phyloP scores from a whole-genome alignment of 176 grass and related monocot genomes.

The Thalia dealbata region DNA sequence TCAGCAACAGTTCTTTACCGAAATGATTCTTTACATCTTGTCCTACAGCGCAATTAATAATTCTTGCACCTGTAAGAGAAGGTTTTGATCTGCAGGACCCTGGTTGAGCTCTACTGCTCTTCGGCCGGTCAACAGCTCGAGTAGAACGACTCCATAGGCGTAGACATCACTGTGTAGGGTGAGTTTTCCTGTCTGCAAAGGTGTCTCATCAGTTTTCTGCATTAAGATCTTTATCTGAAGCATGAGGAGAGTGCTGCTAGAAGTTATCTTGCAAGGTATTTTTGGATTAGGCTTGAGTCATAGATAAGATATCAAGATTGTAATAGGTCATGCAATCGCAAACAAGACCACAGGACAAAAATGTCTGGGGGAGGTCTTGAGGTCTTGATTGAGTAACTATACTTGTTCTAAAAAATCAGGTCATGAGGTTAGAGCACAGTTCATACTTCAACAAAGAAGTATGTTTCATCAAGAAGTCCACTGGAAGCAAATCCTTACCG shows the following conservation, averaged over 20 bases:
- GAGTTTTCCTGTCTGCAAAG: constrained; percentile 81
- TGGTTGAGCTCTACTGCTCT: constrained; percentile 89
- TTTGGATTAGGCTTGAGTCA: too few relatives aligned
- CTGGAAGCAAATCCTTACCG: constrained; percentile 35
- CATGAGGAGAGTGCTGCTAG: too few relatives aligned
- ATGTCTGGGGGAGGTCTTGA: too few relatives aligned
- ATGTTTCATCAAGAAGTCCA: background rate
- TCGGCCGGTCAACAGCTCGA: constrained; percentile 90
- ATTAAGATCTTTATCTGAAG: background rate
- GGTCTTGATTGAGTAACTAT: too few relatives aligned
- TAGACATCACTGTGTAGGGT: constrained; percentile 95
- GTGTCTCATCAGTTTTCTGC: background rate
- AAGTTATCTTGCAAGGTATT: too few relatives aligned
- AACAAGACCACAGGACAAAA: too few relatives aligned
- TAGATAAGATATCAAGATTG: too few relatives aligned
- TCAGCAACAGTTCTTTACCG: background rate
- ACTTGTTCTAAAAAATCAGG: too few relatives aligned
- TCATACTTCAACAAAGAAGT: background rate
- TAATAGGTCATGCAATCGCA: too few relatives aligned
- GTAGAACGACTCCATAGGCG: constrained; percentile 93
- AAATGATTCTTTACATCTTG: background rate
- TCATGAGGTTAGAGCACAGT: too few relatives aligned
- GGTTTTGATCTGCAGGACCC: constrained; percentile 64
- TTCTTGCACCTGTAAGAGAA: constrained; percentile 47
- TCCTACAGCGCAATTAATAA: background rate